These are phyloP conservation scores for Quercus phellos DNA, from an alignment of 331 rosid species.

Conservation along the genomic window DNA sequence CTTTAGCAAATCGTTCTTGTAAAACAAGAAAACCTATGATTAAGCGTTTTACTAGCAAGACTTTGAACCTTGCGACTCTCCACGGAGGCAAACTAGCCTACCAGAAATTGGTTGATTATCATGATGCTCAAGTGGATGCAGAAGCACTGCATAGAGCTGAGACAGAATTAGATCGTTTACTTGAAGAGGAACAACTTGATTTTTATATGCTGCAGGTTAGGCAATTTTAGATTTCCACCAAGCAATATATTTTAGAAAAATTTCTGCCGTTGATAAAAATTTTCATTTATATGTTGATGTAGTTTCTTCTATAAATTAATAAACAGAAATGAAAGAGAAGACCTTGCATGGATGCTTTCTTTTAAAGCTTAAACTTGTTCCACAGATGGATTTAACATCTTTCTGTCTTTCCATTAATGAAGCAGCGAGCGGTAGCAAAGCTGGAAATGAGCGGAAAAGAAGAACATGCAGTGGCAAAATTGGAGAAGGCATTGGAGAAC, in stretches of 20 bases:
- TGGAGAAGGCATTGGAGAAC: constrained; percentile 7
- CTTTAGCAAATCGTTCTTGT: neutral
- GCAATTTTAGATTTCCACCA: neutral
- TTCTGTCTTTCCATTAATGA: neutral
- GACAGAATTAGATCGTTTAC: constrained; percentile 5
- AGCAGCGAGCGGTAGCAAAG: constrained; percentile 23
- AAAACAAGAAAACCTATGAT: neutral
- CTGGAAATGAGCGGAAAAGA: constrained; percentile 49
- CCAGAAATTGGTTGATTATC: constrained; percentile 31
- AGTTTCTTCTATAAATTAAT: neutral
- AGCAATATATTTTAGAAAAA: too few species aligned
- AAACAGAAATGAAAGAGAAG: neutral
- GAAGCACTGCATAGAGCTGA: neutral
- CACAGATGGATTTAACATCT: neutral
- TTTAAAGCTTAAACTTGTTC: neutral
- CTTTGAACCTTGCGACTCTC: constrained; percentile 31
- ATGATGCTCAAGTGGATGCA: constrained; percentile 18
- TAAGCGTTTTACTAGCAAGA: constrained; percentile 16
- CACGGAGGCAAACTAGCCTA: constrained; percentile 38
- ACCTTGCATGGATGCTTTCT: neutral
- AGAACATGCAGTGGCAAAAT: constrained; percentile 20
- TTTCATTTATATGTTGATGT: neutral
- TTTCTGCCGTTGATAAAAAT: neutral
- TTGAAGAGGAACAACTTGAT: constrained; percentile 23
- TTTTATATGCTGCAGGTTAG: constrained; percentile 49